A percentile compares a stretch with the other conserved stretches of the same genome.
Evolutionary conservation across 805 yeast genomes (phyloP).

Genomic region (Hagleromyces aurorensis): DNA sequence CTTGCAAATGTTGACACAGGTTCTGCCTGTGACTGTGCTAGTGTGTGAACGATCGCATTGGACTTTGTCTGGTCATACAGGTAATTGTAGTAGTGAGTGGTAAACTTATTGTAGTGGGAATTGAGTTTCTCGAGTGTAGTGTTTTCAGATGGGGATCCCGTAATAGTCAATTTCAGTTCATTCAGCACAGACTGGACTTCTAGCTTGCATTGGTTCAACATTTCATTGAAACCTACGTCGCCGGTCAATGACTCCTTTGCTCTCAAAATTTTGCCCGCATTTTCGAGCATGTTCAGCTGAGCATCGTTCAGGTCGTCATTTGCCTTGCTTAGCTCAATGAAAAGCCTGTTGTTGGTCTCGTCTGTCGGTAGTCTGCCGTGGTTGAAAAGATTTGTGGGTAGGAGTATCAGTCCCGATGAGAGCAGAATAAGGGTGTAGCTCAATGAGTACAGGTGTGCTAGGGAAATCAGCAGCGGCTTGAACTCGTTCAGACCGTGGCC

Average conservation of each 20-base stretch:
- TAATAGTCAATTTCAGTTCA: conserved; percentile 11
- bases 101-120: conserved; percentile 23
- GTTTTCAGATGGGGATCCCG: conserved; percentile 7
- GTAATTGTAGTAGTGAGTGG: conserved; percentile 25
- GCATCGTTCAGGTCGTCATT: conserved; percentile 29
- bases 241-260: conserved; percentile 15
- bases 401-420: conserved; percentile 22
- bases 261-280: conserved; percentile 19
- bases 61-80: conserved; percentile 22
- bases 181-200: conserved; percentile 21
- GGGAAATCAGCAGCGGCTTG: conserved; percentile 26
- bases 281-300: conserved; percentile 22
- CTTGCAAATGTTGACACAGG: conserved; percentile 7
- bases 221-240: conserved; percentile 19
- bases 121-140: conserved; percentile 20
- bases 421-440: conserved; percentile 24
- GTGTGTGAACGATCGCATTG: conserved; percentile 20
- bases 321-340: conserved; percentile 25
- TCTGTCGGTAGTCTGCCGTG: conserved; percentile 9
- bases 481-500: conserved; percentile 20
- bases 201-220: conserved; percentile 21
- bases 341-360: conserved; percentile 18
- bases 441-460: conserved; percentile 28
- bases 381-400: conserved; percentile 22
- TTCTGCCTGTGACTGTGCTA: conserved; percentile 21